Evolutionary conservation across 495 filamentous ascomycete species (phyloP), one percentile per base, ranked within the genome.

Genomic region (Tuber brumale): DNA sequence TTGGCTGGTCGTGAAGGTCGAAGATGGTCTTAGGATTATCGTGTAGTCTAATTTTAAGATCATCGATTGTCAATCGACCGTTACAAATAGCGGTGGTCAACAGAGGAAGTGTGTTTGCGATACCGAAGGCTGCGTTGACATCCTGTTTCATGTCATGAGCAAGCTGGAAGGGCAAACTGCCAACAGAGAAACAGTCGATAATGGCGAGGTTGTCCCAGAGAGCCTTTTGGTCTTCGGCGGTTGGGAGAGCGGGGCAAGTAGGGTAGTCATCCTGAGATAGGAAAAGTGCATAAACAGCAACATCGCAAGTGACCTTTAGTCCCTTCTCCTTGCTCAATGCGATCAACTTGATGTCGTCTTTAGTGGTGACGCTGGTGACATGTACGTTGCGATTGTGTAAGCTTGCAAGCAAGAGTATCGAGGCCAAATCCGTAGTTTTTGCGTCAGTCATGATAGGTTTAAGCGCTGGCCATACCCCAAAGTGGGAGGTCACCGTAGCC

Each of bases 371-470:
- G 74, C 90, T 92, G 76, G 92, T 93, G 78, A 95, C 91, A 81
- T 95, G 93, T 77, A 95, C 89, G 83, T 94, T 93, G 76, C 93
- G 89, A 84, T 87, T 92, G 85, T 95, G 93, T 51, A 95, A 89
- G 82, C 91, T 94, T 27, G 93, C 93, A 75, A 95, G 86, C 70
- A 95, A 83, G 45, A 95, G 86, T 73, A 94, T 90, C 5, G 93
- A 94, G 16, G 93, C 92, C 37, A 95, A 87, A 80, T 95, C 92
- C 27, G 90, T 93, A 46, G 91, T 91, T 85, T 92, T 93, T 44
- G 93, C 93, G 84, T 95, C 93, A 14, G 93, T 95, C 83, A 95
- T 87, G 81, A 95, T 92, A 46, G 92, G 92, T 85, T 95, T 95
- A 85, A 89, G 90, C 4, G 87, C 87, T 41, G 93, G 93, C 93